A percentile compares a stretch with the other conserved stretches of the same genome.
These are phyloP conservation scores for Wickerhamiella qilinensis DNA, from an alignment of 805 yeast genomes.

Conservation along the genomic window DNA sequence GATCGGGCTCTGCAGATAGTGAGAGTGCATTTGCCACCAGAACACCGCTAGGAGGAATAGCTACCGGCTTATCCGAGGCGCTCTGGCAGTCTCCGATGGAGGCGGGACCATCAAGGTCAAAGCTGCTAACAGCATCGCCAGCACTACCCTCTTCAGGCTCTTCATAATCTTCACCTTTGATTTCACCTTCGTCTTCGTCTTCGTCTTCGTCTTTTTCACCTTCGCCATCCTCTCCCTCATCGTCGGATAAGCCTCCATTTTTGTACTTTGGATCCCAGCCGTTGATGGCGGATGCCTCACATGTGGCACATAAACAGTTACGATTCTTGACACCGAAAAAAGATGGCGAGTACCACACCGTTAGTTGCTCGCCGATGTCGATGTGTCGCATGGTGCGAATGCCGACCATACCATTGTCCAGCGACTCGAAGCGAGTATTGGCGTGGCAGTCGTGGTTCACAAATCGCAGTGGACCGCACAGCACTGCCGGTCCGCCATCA, in stretches of 20 bases:
- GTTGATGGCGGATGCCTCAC: slow-evolving; percentile 23
- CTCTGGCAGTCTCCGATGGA: too few species aligned
- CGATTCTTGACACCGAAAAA: slow-evolving; percentile 29
- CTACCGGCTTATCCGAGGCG: not conserved
- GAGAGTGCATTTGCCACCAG: too few species aligned
- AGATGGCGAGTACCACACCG: slow-evolving; percentile 27
- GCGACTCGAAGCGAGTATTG: slow-evolving; percentile 24
- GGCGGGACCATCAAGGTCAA: too few species aligned
- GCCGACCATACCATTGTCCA: slow-evolving; percentile 19
- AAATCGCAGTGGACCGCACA: slow-evolving; percentile 35
- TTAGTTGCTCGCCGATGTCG: slow-evolving; percentile 30
- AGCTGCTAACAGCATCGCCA: too few species aligned
- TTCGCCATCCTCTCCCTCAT: not conserved
- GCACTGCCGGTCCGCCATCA: not conserved
- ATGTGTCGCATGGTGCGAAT: slow-evolving; percentile 24
- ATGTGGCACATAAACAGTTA: slow-evolving; percentile 31
- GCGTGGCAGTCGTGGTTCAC: slow-evolving; percentile 34
- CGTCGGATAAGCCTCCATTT: not conserved
- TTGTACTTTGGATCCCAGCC: slow-evolving; percentile 14
- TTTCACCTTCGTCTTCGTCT: not conserved
- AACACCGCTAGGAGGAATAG: too few species aligned
- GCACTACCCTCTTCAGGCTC: too few species aligned
- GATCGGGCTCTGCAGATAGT: not conserved
- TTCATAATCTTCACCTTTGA: too few species aligned
- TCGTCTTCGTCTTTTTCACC: not conserved